These are phyloP conservation scores for Golubevia pallescens DNA, from an alignment of 1,284 basidiomycete genomes.

Conservation along the genomic window DNA sequence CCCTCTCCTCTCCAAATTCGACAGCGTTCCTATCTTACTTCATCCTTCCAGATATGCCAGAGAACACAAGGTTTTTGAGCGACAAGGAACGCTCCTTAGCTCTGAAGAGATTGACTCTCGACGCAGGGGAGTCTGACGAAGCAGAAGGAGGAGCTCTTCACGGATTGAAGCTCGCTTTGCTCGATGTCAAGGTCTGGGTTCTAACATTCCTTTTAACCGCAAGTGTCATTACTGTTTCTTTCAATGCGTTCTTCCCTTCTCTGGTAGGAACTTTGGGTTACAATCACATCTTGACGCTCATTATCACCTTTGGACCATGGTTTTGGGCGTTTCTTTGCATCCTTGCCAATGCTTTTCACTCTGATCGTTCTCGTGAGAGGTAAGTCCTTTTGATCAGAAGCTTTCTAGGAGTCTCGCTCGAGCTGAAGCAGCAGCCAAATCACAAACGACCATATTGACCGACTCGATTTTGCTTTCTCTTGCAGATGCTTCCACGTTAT, in stretches of 20 bases:
- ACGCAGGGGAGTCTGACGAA: slow-evolving; percentile 76
- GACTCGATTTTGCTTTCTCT: slow-evolving; percentile 18
- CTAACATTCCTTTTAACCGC: slow-evolving; percentile 27
- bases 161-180: slow-evolving; percentile 15
- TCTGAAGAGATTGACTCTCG: slow-evolving; percentile 59
- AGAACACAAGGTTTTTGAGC: slow-evolving; percentile 33
- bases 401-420: too few species aligned
- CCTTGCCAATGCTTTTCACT: slow-evolving; percentile 39
- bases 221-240: slow-evolving; percentile 51
- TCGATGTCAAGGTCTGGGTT: slow-evolving; percentile 35
- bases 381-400: too few species aligned
- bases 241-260: slow-evolving; percentile 66
- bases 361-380: slow-evolving; percentile 31
- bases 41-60: slow-evolving; percentile 38
- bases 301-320: slow-evolving; percentile 40
- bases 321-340: slow-evolving; percentile 38
- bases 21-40: slow-evolving; percentile 20
- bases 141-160: slow-evolving; percentile 55
- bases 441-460: too few species aligned
- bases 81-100: slow-evolving; percentile 27
- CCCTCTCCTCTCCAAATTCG: slow-evolving; percentile 15
- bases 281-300: slow-evolving; percentile 27
- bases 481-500: slow-evolving; percentile 4
- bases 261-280: slow-evolving; percentile 66
- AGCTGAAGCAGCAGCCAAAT: too few species aligned